Evolutionary conservation across 257 asterid genomes (phyloP).

Genomic region (Solanum habrochaites): DNA sequence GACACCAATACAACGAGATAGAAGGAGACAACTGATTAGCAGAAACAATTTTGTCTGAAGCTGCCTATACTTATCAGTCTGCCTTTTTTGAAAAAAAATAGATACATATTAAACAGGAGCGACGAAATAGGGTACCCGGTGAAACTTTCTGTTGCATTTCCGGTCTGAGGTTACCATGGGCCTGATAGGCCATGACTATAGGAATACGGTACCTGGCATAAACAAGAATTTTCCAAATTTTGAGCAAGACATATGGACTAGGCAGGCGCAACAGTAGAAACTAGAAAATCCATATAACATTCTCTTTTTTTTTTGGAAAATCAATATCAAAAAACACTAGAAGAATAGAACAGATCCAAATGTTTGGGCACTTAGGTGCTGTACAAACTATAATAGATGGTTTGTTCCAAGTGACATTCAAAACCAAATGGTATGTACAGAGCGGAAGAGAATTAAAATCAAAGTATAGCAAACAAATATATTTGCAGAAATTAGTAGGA

Average conservation of each 20-base stretch:
- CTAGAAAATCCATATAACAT: background rate
- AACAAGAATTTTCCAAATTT: background rate
- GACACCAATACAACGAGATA: background rate
- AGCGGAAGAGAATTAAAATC: background rate
- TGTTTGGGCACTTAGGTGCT: background rate
- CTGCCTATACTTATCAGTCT: background rate
- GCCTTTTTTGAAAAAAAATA: background rate
- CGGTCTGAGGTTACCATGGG: background rate
- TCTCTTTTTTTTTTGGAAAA: background rate
- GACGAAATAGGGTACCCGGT: background rate
- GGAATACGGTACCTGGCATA: background rate
- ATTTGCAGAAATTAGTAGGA: background rate
- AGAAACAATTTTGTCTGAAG: background rate
- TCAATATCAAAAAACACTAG: background rate
- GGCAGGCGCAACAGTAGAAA: background rate
- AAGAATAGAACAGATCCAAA: background rate
- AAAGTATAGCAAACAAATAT: background rate
- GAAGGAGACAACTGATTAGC: background rate
- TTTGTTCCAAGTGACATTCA: background rate
- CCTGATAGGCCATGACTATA: background rate
- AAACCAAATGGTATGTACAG: background rate
- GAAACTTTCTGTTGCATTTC: background rate
- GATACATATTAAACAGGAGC: background rate
- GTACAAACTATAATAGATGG: background rate
- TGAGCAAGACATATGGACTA: background rate